Conservation (phyloP, 1,284 basidiomycete genomes). For the Trametes hirsuta region DNA sequence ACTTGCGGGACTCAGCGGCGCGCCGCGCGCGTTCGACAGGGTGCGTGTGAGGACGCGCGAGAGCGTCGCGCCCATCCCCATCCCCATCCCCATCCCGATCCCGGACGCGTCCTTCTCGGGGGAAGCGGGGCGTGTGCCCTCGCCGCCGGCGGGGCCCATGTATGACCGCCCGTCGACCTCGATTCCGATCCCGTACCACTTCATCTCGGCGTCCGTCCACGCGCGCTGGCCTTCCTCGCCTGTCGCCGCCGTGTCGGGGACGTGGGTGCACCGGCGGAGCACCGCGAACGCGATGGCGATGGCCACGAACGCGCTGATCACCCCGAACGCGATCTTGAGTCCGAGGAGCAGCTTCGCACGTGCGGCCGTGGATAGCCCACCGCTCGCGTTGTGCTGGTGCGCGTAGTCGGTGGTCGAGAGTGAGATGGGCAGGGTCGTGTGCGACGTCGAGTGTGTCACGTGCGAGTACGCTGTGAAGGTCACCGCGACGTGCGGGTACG, state of each 20-base stretch:
- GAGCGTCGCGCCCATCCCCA: constrained; percentile 42
- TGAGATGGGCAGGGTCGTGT: constrained; percentile 59
- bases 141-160: constrained; percentile 18
- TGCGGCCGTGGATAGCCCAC: constrained; percentile 42
- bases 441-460: constrained; percentile 72
- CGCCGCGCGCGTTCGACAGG: constrained; percentile 30
- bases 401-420: constrained; percentile 44
- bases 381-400: constrained; percentile 32
- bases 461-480: constrained; percentile 69
- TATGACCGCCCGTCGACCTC: constrained; percentile 33
- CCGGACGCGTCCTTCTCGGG: constrained; percentile 34
- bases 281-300: constrained; percentile 58
- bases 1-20: constrained; percentile 22
- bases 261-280: constrained; percentile 55
- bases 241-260: constrained; percentile 59
- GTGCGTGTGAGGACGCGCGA: constrained; percentile 45
- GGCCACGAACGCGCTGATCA: constrained; percentile 60
- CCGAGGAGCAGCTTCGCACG: constrained; percentile 57
- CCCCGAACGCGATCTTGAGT: constrained; percentile 62
- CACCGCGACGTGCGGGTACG: constrained; percentile 46
- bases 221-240: constrained; percentile 58
- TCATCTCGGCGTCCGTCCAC: constrained; percentile 64
- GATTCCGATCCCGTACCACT: constrained; percentile 64
- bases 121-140: constrained; percentile 1
- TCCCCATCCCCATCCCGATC: constrained; percentile 34